Percentiles rank a stretch among this genome's conserved stretches.
Evolutionary conservation across 345 rosid species (phyloP).

Genomic region (Eucalyptus erythrocorys): DNA sequence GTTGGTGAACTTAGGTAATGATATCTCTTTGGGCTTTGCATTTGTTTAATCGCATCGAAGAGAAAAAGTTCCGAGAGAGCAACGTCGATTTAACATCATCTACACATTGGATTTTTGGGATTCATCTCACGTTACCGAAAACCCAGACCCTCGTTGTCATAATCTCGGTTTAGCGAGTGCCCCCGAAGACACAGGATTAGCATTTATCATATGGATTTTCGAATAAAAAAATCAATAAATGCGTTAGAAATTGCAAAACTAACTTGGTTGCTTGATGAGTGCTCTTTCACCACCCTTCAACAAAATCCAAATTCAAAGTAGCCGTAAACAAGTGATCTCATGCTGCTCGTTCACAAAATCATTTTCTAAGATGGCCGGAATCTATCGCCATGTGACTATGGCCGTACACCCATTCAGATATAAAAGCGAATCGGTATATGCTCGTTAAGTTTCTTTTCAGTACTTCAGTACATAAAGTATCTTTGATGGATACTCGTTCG

Average conservation of each 20-base stretch:
- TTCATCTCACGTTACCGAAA: too few relatives aligned
- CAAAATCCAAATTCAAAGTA: not conserved
- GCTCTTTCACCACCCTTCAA: not conserved
- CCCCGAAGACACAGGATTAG: not conserved
- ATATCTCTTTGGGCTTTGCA: not conserved
- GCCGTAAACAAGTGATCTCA: not conserved
- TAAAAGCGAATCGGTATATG: not conserved
- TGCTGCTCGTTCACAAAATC: not conserved
- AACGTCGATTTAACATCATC: not conserved
- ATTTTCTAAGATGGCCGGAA: not conserved
- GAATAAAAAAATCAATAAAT: not conserved
- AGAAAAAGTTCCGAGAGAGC: not conserved
- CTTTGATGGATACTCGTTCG: not conserved
- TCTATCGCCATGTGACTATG: not conserved
- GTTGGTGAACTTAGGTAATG: not conserved
- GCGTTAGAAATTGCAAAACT: not conserved
- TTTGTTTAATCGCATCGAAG: not conserved
- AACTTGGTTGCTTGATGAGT: not conserved
- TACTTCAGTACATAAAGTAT: not conserved
- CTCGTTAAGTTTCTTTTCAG: not conserved
- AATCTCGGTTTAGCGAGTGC: not conserved
- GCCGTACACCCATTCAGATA: not conserved
- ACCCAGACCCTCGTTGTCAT: not conserved
- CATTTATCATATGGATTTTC: not conserved
- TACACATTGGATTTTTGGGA: not conserved